phyloP scores from a whole-genome alignment of 805 yeast genomes.

The Starmerella tilneyi region DNA sequence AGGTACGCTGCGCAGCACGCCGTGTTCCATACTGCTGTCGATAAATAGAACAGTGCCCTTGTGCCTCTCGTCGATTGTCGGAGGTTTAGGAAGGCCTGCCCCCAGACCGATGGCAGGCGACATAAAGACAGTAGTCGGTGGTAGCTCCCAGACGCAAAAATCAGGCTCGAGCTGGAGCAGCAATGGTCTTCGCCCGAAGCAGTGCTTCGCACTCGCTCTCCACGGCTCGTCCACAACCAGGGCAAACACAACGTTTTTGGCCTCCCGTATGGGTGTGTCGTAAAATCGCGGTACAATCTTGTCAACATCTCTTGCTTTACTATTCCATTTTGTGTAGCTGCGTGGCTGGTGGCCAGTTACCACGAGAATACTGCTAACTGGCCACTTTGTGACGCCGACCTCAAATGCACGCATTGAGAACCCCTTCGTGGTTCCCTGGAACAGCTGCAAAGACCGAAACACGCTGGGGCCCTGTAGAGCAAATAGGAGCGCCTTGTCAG shows the following conservation, averaged over 20 bases:
- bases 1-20: slow-evolving; percentile 52
- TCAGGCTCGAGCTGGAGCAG: slow-evolving; percentile 60
- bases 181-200: slow-evolving; percentile 54
- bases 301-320: slow-evolving; percentile 10
- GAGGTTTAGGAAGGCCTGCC: slow-evolving; percentile 45
- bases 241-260: slow-evolving; percentile 37
- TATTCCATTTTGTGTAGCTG: slow-evolving; percentile 5
- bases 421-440: slow-evolving; percentile 65
- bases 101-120: slow-evolving; percentile 53
- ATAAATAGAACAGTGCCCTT: slow-evolving; percentile 64
- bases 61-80: slow-evolving; percentile 34
- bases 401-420: slow-evolving; percentile 83
- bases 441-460: slow-evolving; percentile 43
- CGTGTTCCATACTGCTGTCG: slow-evolving; percentile 71
- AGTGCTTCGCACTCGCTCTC: slow-evolving; percentile 58
- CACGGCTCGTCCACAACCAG: slow-evolving; percentile 63
- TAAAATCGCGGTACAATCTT: slow-evolving; percentile 13
- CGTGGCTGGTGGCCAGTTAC: slow-evolving; percentile 46
- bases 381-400: slow-evolving; percentile 77
- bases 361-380: slow-evolving; percentile 67
- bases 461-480: slow-evolving; percentile 31
- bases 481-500: slow-evolving; percentile 36
- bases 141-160: slow-evolving; percentile 6
- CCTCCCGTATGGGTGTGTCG: slow-evolving; percentile 4
- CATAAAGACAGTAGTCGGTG: slow-evolving; percentile 32